Evolutionary conservation across 495 filamentous ascomycete species (phyloP).

Genomic region (Penicillium manginii): DNA sequence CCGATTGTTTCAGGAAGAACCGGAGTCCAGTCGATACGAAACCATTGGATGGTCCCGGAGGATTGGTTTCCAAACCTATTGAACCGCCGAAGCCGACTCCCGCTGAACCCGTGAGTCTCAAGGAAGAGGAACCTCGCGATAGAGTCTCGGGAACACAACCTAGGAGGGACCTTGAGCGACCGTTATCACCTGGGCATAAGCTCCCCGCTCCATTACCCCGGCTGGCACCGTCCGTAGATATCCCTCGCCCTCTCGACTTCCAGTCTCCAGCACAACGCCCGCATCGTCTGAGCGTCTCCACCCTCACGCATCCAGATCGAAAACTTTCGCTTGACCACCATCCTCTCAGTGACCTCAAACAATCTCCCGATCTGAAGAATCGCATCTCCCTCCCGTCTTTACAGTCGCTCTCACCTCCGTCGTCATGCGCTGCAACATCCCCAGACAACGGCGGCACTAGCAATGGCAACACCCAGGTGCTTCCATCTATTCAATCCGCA

Average conservation of each 20-base stretch:
- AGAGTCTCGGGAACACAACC: background rate
- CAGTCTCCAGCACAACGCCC: slow-evolving; percentile 1
- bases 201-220: background rate
- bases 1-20: slow-evolving; percentile 18
- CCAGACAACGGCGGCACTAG: slow-evolving; percentile 32
- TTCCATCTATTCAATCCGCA: slow-evolving; percentile 50
- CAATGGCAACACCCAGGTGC: slow-evolving; percentile 31
- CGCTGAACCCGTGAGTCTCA: background rate
- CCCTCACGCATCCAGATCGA: slow-evolving; percentile 7
- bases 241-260: background rate
- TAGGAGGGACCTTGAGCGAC: background rate
- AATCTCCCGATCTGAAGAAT: slow-evolving; percentile 10
- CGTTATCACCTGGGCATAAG: background rate
- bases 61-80: background rate
- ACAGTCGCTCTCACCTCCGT: slow-evolving; percentile 33
- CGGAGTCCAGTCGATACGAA: slow-evolving; percentile 6
- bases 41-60: background rate
- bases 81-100: background rate
- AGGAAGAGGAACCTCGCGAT: background rate
- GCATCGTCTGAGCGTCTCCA: slow-evolving; percentile 2
- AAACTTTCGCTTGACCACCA: slow-evolving; percentile 1
- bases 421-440: slow-evolving; percentile 38
- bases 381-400: slow-evolving; percentile 21
- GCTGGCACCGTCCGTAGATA: slow-evolving; percentile 2
- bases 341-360: slow-evolving; percentile 6